Evolutionary conservation across 192 early-diverging fungal species (phyloP).

Genomic region (Umbelopsis vinacea): DNA sequence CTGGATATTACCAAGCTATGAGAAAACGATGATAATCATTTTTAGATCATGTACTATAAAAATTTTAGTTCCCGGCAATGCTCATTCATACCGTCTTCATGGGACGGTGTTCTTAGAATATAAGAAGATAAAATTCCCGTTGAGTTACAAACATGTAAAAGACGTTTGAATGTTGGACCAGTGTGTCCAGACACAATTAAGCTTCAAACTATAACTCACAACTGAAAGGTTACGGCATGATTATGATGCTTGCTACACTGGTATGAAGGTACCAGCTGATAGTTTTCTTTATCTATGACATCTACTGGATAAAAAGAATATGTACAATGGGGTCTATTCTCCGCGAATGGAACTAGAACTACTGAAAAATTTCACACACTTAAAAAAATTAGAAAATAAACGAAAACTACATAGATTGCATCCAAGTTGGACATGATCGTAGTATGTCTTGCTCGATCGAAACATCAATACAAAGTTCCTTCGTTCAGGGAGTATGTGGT

Average conservation of each 20-base stretch:
- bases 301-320: no score
- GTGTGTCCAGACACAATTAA: not conserved
- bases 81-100: not conserved
- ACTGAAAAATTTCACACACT: no score
- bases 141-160: not conserved
- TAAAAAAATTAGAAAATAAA: not conserved
- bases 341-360: no score
- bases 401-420: not conserved
- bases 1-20: constrained; percentile 67
- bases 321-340: no score
- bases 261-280: no score
- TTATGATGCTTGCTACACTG: no score
- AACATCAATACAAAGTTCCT: no score
- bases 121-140: not conserved
- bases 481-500: not conserved
- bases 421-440: no score
- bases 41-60: constrained; percentile 10
- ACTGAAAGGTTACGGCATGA: no score
- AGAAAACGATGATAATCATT: not conserved
- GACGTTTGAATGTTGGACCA: not conserved
- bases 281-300: no score
- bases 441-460: no score
- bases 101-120: not conserved
- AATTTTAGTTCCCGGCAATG: not conserved
- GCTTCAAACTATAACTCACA: no score